These are phyloP conservation scores for Buxus sempervirens DNA, from an alignment of 164 flowering plant genomes.

Conservation along the genomic window DNA sequence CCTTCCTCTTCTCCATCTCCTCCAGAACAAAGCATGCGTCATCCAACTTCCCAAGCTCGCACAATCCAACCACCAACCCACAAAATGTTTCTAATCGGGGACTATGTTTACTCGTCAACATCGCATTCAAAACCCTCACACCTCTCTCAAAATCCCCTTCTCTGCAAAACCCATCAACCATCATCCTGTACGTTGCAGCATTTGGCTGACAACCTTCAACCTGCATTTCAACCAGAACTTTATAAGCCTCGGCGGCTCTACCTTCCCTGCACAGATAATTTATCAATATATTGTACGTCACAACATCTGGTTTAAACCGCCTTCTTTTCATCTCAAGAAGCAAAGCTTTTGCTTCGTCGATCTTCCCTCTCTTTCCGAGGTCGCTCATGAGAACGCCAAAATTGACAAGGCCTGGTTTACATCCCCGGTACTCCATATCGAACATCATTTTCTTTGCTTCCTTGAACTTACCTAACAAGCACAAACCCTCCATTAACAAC, in stretches of 20 bases:
- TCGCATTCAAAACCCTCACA: constrained; percentile 59
- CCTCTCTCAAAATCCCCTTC: constrained; percentile 56
- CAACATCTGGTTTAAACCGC: constrained; percentile 69
- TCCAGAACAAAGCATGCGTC: constrained; percentile 71
- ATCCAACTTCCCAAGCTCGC: constrained; percentile 43
- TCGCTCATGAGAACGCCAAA: constrained; percentile 81
- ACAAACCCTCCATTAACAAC: constrained; percentile 79
- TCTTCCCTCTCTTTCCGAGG: constrained; percentile 61
- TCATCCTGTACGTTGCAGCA: constrained; percentile 70
- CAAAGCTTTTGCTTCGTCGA: constrained; percentile 63
- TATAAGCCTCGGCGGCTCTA: constrained; percentile 59
- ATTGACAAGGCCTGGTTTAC: constrained; percentile 55
- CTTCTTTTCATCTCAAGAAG: constrained; percentile 74
- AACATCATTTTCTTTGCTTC: constrained; percentile 88
- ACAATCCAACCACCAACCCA: constrained; percentile 52
- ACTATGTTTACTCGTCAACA: constrained; percentile 53
- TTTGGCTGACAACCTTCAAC: constrained; percentile 69
- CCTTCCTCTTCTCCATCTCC: constrained; percentile 71
- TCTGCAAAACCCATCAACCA: constrained; percentile 82
- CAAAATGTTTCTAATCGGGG: constrained; percentile 58
- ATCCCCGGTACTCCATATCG: constrained; percentile 90
- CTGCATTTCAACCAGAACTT: constrained; percentile 71
- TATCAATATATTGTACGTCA: constrained; percentile 64
- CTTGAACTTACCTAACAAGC: constrained; percentile 42
- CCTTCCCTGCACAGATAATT: constrained; percentile 60